Percentiles rank a stretch among this genome's conserved stretches.
These are phyloP conservation scores for Ustilago xerochloae DNA, from an alignment of 1,284 basidiomycete genomes.

Conservation along the genomic window DNA sequence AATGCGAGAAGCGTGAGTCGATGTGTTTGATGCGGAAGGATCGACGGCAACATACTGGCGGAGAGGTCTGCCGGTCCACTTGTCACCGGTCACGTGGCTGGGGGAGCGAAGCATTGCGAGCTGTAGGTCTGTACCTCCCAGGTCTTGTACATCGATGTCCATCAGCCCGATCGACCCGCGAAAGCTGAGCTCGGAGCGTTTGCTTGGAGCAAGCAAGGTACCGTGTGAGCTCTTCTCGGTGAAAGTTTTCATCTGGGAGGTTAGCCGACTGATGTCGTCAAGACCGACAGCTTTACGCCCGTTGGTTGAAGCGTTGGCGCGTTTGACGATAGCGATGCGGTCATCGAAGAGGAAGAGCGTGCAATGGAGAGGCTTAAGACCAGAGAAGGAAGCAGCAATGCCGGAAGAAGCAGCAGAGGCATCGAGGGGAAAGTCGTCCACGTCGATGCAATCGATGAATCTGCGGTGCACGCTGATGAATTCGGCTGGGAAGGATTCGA, in stretches of 20 bases:
- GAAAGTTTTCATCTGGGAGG: conserved; percentile 62
- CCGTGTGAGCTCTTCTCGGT: conserved; percentile 67
- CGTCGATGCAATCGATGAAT: conserved; percentile 93
- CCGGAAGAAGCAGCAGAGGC: conserved; percentile 22
- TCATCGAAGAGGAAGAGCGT: conserved; percentile 95
- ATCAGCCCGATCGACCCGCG: conserved; percentile 86
- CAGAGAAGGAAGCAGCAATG: conserved; percentile 20
- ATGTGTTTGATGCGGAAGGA: conserved; percentile 8
- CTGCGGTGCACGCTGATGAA: conserved; percentile 76
- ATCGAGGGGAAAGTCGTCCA: conserved; percentile 75
- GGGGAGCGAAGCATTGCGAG: conserved; percentile 70
- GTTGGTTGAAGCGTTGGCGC: conserved; percentile 78
- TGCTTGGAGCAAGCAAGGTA: conserved; percentile 67
- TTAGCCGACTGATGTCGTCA: conserved; percentile 83
- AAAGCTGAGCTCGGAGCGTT: conserved; percentile 83
- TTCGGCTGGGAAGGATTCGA: conserved; percentile 85
- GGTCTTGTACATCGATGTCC: conserved; percentile 77
- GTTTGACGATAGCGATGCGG: conserved; percentile 89
- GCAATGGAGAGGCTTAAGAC: conserved; percentile 75
- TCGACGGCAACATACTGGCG: conserved; percentile 57
- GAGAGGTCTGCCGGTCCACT: conserved; percentile 50
- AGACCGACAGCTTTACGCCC: conserved; percentile 83
- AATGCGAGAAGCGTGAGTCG: conserved; percentile 12
- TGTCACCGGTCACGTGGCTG: conserved; percentile 49
- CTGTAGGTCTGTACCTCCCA: conserved; percentile 77